These are phyloP conservation scores for Skeletonema potamos DNA, from an alignment of 108 stramenopile genomes.

Conservation along the genomic window DNA sequence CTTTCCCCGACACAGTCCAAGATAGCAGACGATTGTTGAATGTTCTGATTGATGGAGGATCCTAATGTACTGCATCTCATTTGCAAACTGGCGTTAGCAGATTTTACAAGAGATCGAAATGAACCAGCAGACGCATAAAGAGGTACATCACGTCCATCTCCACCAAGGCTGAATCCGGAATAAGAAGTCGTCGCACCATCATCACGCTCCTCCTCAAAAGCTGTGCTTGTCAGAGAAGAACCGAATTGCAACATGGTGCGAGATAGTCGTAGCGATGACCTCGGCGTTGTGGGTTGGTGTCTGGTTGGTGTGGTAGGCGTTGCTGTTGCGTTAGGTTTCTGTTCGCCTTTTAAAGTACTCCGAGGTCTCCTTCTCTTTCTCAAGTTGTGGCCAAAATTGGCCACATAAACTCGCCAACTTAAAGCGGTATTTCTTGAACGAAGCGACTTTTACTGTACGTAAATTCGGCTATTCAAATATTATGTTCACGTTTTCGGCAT, in stretches of 20 bases:
- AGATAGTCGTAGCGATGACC: too few relatives aligned
- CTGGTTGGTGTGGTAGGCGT: too few relatives aligned
- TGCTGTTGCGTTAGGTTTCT: too few relatives aligned
- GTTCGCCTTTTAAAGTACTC: too few relatives aligned
- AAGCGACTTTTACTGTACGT: background rate
- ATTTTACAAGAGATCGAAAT: background rate
- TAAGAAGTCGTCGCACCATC: background rate
- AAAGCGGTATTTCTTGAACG: background rate
- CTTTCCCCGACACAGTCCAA: background rate
- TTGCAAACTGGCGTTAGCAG: background rate
- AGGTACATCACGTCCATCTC: background rate
- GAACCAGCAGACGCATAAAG: background rate
- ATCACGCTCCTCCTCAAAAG: background rate
- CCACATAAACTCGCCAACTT: background rate
- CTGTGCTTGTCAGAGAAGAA: background rate
- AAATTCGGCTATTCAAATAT: too few relatives aligned
- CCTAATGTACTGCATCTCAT: background rate
- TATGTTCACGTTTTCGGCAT: background rate
- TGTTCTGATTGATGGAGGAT: background rate
- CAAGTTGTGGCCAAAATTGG: background rate
- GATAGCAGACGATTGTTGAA: background rate
- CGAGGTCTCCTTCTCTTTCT: background rate
- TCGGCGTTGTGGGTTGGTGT: background rate
- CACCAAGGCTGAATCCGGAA: background rate
- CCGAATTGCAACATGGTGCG: background rate